phyloP scores from a whole-genome alignment of 2,329 filamentous ascomycete genomes.

The Pseudopyricularia javanii region DNA sequence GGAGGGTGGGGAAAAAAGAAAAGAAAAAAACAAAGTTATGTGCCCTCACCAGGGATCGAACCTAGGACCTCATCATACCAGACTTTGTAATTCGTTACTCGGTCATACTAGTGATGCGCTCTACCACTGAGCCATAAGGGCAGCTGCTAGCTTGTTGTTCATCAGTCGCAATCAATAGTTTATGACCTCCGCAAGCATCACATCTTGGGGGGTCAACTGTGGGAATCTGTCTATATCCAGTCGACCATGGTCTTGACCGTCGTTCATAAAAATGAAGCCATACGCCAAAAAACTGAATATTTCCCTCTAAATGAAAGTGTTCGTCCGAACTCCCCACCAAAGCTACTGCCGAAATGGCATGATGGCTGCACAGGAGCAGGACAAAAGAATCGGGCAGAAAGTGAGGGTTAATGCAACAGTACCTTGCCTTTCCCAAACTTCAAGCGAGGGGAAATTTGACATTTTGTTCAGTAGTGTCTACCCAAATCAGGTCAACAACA shows the following conservation, averaged over 20 bases:
- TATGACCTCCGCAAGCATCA: background rate
- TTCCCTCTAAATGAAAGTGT: no score
- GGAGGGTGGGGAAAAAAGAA: no score
- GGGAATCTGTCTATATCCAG: background rate
- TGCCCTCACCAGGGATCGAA: constrained; percentile 2
- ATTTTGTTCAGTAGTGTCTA: no score
- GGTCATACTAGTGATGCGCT: constrained; percentile 2
- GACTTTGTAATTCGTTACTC: background rate
- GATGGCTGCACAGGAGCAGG: no score
- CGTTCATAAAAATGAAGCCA: background rate
- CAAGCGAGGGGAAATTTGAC: no score
- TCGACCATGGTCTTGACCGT: background rate
- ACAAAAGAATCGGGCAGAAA: constrained; percentile 62
- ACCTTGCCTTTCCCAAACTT: constrained; percentile 76
- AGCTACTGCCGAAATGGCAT: no score
- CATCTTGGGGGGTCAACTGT: background rate
- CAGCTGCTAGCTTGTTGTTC: background rate
- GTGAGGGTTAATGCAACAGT: constrained; percentile 77
- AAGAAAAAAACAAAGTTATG: background rate
- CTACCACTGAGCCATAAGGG: constrained; percentile 4
- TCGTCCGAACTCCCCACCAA: no score
- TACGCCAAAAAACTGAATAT: background rate
- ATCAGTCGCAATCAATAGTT: background rate
- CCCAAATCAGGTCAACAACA: no score
- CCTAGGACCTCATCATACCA: constrained; percentile 2